A percentile compares a stretch with the other conserved stretches of the same genome.
Evolutionary conservation across 139 green algal genomes (phyloP).

Genomic region (Micractinium sp.): DNA sequence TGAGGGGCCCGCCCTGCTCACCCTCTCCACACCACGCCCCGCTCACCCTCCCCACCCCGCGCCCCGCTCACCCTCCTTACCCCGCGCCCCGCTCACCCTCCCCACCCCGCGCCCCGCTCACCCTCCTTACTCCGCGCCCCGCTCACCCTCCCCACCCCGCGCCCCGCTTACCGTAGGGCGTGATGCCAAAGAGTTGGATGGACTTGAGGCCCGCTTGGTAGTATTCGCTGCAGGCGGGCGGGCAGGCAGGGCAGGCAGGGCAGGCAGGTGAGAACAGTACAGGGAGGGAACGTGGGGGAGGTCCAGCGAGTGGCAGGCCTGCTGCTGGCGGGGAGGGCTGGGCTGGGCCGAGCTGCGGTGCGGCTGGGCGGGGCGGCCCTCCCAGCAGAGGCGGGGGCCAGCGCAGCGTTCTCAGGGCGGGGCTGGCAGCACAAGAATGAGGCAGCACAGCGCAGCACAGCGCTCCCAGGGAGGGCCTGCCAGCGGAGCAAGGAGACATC

Average conservation of each 20-base stretch:
- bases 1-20: too few relatives aligned
- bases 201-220: conserved; percentile 31
- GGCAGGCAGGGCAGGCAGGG: not conserved
- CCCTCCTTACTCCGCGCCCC: not conserved
- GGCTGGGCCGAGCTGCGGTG: too few relatives aligned
- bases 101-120: not conserved
- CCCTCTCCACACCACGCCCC: too few relatives aligned
- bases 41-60: not conserved
- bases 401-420: too few relatives aligned
- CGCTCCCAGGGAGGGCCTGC: not conserved
- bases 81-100: too few relatives aligned
- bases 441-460: too few relatives aligned
- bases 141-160: not conserved
- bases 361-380: too few relatives aligned
- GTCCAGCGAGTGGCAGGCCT: too few relatives aligned
- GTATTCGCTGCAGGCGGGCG: conserved; percentile 30
- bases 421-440: too few relatives aligned
- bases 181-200: conserved; percentile 48
- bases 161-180: conserved; percentile 33
- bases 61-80: conserved; percentile 20
- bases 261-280: not conserved
- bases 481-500: too few relatives aligned
- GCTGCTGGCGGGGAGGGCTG: too few relatives aligned
- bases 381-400: too few relatives aligned
- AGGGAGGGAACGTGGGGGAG: not conserved